Percentiles rank a stretch among this genome's conserved stretches.
Evolutionary conservation across 345 rosid species (phyloP).

Genomic region (Salix viminalis): DNA sequence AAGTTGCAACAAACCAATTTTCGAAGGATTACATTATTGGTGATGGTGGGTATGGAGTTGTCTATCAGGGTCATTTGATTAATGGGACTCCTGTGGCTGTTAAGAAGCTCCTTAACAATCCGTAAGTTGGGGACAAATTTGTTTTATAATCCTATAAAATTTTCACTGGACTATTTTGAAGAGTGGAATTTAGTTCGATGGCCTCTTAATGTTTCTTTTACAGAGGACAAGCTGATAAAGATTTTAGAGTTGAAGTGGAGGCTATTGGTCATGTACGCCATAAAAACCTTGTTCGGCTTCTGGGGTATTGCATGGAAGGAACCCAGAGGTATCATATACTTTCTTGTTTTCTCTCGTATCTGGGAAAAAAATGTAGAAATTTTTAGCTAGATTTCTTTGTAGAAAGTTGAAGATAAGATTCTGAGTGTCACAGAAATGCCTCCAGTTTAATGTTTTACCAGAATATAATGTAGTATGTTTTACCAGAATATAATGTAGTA

Average conservation of each 20-base stretch:
- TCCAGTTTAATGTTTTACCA: background rate
- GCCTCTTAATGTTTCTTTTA: conserved; percentile 1
- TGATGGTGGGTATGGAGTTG: conserved; percentile 97
- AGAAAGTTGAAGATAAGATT: background rate
- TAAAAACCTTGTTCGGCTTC: conserved; percentile 90
- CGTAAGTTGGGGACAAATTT: conserved; percentile 48
- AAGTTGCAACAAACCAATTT: conserved; percentile 70
- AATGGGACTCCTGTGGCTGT: conserved; percentile 85
- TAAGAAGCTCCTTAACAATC: conserved; percentile 88
- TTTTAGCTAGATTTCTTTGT: background rate
- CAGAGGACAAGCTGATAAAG: conserved; percentile 97
- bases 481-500: background rate
- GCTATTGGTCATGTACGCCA: conserved; percentile 97
- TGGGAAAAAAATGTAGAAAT: background rate
- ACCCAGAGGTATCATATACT: conserved; percentile 61
- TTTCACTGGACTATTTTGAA: background rate
- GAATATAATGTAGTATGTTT: background rate
- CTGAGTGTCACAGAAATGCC: background rate
- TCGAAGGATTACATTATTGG: conserved; percentile 81
- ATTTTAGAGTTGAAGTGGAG: conserved; percentile 92
- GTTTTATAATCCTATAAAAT: background rate
- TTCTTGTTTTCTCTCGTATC: conserved; percentile 1
- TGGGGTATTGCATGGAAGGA: conserved; percentile 97
- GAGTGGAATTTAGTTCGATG: background rate
- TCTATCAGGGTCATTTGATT: conserved; percentile 65